Evolutionary conservation across 129 eudicot genomes (phyloP).

Genomic region (Ambrosia trifida): DNA sequence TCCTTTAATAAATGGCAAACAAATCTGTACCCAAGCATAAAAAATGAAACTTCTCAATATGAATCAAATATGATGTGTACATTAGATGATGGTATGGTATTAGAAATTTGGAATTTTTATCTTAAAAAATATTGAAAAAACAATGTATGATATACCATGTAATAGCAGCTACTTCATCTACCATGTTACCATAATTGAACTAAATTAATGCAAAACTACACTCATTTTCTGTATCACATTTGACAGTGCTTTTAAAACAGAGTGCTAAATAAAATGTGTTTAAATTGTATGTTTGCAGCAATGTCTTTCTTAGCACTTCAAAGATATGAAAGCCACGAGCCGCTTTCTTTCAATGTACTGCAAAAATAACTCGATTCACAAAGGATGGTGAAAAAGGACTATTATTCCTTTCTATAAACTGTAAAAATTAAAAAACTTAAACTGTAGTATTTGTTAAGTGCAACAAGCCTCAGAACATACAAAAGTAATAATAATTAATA

Average conservation of each 20-base stretch:
- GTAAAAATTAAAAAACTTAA: no score
- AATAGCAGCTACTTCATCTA: conserved; percentile 10
- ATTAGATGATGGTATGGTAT: conserved; percentile 15
- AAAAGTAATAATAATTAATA: no score
- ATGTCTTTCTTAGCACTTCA: conserved; percentile 10
- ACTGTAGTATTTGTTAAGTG: no score
- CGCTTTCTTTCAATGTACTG: no score
- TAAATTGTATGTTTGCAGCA: conserved; percentile 12
- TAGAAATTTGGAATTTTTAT: background rate
- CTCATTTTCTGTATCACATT: background rate
- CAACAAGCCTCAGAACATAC: no score
- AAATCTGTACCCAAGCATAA: no score
- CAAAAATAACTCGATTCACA: no score
- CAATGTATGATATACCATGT: conserved; percentile 15
- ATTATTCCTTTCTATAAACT: no score
- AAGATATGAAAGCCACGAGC: no score
- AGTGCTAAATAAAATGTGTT: background rate
- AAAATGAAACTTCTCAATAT: conserved; percentile 3
- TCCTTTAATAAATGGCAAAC: no score
- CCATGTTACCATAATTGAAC: conserved; percentile 14
- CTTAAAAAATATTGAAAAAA: conserved; percentile 1
- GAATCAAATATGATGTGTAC: conserved; percentile 15
- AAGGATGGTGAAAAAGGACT: no score
- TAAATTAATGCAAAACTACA: background rate
- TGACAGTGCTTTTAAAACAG: conserved; percentile 10